A percentile compares a stretch with the other conserved stretches of the same genome.
Evolutionary conservation across 1,284 basidiomycete species (phyloP).

Genomic region (Pulchroboletus neoregius): DNA sequence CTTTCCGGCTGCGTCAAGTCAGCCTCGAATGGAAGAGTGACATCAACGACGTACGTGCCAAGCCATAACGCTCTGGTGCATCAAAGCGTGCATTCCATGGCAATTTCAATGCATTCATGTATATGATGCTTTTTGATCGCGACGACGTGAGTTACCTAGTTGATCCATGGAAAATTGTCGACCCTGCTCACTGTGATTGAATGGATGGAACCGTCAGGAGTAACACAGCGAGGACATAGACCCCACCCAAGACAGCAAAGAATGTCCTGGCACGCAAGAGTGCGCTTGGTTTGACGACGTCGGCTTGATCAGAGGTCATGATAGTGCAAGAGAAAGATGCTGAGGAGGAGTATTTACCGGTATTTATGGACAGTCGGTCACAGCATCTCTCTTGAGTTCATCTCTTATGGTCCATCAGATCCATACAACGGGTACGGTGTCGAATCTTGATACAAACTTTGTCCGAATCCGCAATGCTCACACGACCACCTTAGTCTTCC

Average conservation of each 20-base stretch:
- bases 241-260: slow-evolving; percentile 39
- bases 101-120: slow-evolving; percentile 63
- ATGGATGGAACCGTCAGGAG: slow-evolving; percentile 60
- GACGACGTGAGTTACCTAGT: slow-evolving; percentile 12
- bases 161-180: slow-evolving; percentile 2
- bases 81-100: slow-evolving; percentile 66
- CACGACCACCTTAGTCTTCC: slow-evolving; percentile 9
- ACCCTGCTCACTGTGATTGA: slow-evolving; percentile 65
- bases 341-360: slow-evolving; percentile 1
- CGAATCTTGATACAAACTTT: background rate
- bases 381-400: background rate
- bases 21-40: background rate
- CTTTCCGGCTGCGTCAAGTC: slow-evolving; percentile 59
- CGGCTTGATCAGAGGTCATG: slow-evolving; percentile 11
- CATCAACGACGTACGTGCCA: slow-evolving; percentile 63
- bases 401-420: slow-evolving; percentile 5
- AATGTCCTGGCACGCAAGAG: slow-evolving; percentile 34
- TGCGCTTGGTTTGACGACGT: slow-evolving; percentile 19
- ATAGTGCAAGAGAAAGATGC: background rate
- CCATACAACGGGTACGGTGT: background rate
- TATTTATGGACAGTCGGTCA: slow-evolving; percentile 16
- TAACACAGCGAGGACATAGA: slow-evolving; percentile 54
- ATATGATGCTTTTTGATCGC: slow-evolving; percentile 44
- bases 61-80: slow-evolving; percentile 70
- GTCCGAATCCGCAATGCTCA: slow-evolving; percentile 8